phyloP scores from a whole-genome alignment of 2,329 filamentous ascomycete genomes.

The Cladophialophora immunda region DNA sequence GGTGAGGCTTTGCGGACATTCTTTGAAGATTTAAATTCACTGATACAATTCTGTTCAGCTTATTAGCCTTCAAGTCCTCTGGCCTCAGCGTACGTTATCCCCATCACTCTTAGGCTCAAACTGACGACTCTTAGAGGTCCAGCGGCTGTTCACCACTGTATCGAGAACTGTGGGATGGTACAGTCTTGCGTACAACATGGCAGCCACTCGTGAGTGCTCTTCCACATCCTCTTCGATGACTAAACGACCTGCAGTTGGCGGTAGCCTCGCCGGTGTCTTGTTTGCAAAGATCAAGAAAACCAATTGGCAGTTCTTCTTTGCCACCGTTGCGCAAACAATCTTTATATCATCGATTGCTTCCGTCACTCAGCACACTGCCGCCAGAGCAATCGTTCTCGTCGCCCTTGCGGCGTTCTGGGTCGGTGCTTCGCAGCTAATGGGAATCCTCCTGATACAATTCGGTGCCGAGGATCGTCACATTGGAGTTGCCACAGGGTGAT shows the following conservation, averaged over 20 bases:
- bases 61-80: slow-evolving; percentile 14
- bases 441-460: slow-evolving; percentile 8
- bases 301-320: slow-evolving; percentile 9
- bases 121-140: slow-evolving; percentile 7
- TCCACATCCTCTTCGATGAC: no score
- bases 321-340: background rate
- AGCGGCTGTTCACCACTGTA: slow-evolving; percentile 2
- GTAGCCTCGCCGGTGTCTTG: background rate
- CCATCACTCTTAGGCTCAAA: background rate
- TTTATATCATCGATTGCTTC: slow-evolving; percentile 14
- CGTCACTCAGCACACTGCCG: slow-evolving; percentile 17
- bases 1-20: no score
- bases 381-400: slow-evolving; percentile 15
- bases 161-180: slow-evolving; percentile 17
- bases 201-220: slow-evolving; percentile 10
- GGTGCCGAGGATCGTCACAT: slow-evolving; percentile 18
- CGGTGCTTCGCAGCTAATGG: slow-evolving; percentile 4
- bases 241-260: no score
- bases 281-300: background rate
- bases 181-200: slow-evolving; percentile 14
- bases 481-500: slow-evolving; percentile 21
- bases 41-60: no score
- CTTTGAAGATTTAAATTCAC: no score
- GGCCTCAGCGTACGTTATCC: slow-evolving; percentile 14
- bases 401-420: slow-evolving; percentile 7